Base-by-base conservation (phyloP, 2,329 filamentous ascomycete genomes). In the Paecilomyces sp. region DNA sequence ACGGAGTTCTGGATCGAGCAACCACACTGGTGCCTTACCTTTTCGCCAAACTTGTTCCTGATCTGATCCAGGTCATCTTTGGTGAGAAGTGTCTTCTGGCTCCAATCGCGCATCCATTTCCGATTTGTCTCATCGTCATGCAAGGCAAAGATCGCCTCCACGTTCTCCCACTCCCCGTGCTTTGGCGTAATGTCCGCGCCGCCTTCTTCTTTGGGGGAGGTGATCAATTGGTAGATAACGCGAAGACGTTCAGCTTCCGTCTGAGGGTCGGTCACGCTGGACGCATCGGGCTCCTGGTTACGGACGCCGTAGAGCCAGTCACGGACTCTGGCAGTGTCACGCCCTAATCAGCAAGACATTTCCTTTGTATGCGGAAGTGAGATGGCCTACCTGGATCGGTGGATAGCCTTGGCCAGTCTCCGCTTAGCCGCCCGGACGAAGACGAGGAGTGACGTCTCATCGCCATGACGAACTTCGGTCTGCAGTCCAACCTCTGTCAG, bases 251-350 rank as follows among this genome's bases (percentile, higher is more conserved):
- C 94, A 13, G 92, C 91, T 73, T 96, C 92, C 47, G 88, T 91
- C 61, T 97, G 82, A 0, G 92, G 90, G 68, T 96, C 89, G 58
- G 95, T 84, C 11, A 88, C 85, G 64, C 85, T 80, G 58, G 83
- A 79, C 11, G 90, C 85, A 65, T 96, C 87, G 70, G 87, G 88
- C 64, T 88, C 85, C 0, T 92, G 83, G 59, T 88, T 83, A 62
- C 92, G 89, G 58, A 97, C 88, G 58, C 93, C 92, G 74, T 96
- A 89, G 36, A 99, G 87, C 92, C 93, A 99, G 76, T 99, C 94
- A 70, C 92, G 89, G 31, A 97, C 88, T 61, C 94, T 89, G 60
- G 5, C n/a, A 13, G 18, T 9, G 36, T 41, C 15, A 54, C 4
- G 18, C 18, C 25, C 25, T 31, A 9, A 52, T 54, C n/a, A 57